phyloP scores from a whole-genome alignment of 768 basidiomycete species.

The Amanita rimosa region DNA sequence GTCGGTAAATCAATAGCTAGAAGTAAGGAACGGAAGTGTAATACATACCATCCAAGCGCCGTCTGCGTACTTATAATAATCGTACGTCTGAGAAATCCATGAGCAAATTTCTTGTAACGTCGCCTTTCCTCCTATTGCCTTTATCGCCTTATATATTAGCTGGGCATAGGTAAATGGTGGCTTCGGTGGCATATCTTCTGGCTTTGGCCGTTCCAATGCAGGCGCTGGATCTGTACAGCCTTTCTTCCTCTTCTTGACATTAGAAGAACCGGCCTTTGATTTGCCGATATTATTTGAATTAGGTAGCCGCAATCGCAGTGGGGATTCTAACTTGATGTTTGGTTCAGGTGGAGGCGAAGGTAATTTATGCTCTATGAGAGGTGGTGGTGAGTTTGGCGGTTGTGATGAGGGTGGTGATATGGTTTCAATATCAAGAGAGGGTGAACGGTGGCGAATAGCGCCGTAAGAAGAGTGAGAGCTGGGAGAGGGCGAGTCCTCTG shows the following conservation, averaged over 20 bases:
- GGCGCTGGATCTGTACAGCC: slow-evolving; percentile 30
- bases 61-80: slow-evolving; percentile 84
- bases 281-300: slow-evolving; percentile 52
- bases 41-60: slow-evolving; percentile 83
- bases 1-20: not conserved
- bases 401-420: slow-evolving; percentile 76
- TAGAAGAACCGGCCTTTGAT: slow-evolving; percentile 19
- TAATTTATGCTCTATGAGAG: slow-evolving; percentile 26
- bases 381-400: slow-evolving; percentile 60
- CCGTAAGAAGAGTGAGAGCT: slow-evolving; percentile 65
- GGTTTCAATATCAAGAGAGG: slow-evolving; percentile 74
- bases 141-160: slow-evolving; percentile 84
- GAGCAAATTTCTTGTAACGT: slow-evolving; percentile 85
- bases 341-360: slow-evolving; percentile 23
- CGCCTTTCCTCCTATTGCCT: slow-evolving; percentile 71
- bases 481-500: slow-evolving; percentile 73
- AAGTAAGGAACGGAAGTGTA: not conserved
- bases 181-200: slow-evolving; percentile 78
- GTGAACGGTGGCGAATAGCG: slow-evolving; percentile 46
- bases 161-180: slow-evolving; percentile 88
- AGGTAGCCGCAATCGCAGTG: slow-evolving; percentile 41
- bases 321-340: slow-evolving; percentile 11
- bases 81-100: slow-evolving; percentile 83
- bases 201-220: slow-evolving; percentile 32
- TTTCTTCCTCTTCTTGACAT: slow-evolving; percentile 69